Conservation (phyloP, 192 early-diverging fungal genomes). For the Dissophora ornata region DNA sequence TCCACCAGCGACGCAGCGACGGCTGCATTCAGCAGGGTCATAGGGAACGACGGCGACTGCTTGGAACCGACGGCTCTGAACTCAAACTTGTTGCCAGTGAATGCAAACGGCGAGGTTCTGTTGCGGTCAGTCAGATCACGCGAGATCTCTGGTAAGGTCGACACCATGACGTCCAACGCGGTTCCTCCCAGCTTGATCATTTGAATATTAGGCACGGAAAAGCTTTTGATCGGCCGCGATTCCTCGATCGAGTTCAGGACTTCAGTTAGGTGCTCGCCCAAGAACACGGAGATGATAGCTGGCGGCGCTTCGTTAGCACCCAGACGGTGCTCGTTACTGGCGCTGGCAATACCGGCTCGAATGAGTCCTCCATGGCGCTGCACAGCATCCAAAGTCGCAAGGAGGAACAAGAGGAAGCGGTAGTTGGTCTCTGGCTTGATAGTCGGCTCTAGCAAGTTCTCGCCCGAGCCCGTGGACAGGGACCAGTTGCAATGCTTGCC, state of each 20-base stretch:
- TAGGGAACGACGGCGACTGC: constrained; percentile 97
- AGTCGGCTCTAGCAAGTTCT: constrained; percentile 98
- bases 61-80: constrained; percentile 99
- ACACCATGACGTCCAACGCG: constrained; percentile 93
- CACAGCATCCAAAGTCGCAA: constrained; percentile 90
- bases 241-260: constrained; percentile 94
- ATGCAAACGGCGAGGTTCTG: constrained; percentile 98
- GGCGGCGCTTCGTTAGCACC: constrained; percentile 99
- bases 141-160: constrained; percentile 87
- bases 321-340: constrained; percentile 98
- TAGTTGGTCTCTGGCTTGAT: constrained; percentile 97
- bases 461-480: constrained; percentile 91
- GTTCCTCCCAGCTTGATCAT: constrained; percentile 95
- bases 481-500: constrained; percentile 99
- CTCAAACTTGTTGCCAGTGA: constrained; percentile 99
- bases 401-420: constrained; percentile 96
- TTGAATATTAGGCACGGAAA: constrained; percentile 90
- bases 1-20: constrained; percentile 84
- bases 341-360: constrained; percentile 90
- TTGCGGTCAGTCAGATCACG: constrained; percentile 99
- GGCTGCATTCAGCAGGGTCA: constrained; percentile 91
- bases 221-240: constrained; percentile 86
- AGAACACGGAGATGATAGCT: constrained; percentile 95
- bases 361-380: constrained; percentile 92
- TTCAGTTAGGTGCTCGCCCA: constrained; percentile 97